Base-by-base conservation (phyloP, 257 asterid species). In the Nyctanthes arbortristis region DNA sequence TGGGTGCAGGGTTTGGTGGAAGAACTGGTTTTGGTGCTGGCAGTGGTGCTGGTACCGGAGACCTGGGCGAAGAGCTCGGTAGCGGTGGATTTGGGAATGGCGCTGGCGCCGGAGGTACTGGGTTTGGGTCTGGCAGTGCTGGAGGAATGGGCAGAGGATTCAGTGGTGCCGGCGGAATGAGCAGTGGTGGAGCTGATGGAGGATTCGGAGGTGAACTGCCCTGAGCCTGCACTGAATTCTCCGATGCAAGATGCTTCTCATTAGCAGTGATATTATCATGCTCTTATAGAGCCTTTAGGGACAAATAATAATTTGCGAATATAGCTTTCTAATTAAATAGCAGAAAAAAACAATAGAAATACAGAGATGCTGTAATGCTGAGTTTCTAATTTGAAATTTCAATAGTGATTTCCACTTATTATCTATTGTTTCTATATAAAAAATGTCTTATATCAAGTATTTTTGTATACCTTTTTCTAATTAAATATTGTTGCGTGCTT, bases 1-100 rank as follows among this genome's bases (percentile, higher is more conserved):
- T 52, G 59, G 55, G 70, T 25, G 31, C 40, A 18, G 29, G 76
- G 43, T 60, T 59, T 35, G 70, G 55, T 25, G n/a, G 61, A 39
- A 31, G 76, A 7, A 9, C 59, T 24, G 59, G 59, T 16, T 52
- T 52, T 3, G 79, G 79, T 25, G 59, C 43, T 5, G 78, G 73
- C 10, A n/a, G n/a, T 37, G 31, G 55, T 28, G 45, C 65, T 33
- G 79, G 76, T 12, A 22, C 33, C 4, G 79, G 76, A 32, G 24
- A 62, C 36, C 30, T 10, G 13, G 22, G 62, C 12, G 73, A 73
- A 43, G 55, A 34, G 34, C 54, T 30, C 13, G 68, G 70, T 59
- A n/a, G n/a, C n/a, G 69, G 72, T 24, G n/a, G n/a, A n/a, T n/a
- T n/a, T n/a, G n/a, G n/a, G n/a, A n/a, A n/a, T 39, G 22, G 39